These are phyloP conservation scores for Euphrasia arctica DNA, from an alignment of 305 asterid species.

Conservation along the genomic window DNA sequence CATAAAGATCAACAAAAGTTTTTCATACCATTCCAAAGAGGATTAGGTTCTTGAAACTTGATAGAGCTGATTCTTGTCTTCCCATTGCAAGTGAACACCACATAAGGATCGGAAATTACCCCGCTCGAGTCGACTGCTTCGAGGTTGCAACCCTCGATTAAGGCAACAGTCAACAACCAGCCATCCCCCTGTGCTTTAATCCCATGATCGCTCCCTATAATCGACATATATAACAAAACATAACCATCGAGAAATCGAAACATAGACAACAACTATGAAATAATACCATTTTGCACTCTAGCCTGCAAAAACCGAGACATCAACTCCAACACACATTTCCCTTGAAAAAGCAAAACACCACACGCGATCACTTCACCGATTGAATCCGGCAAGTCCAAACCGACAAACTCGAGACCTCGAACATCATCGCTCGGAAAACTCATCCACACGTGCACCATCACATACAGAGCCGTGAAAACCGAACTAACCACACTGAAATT, in stretches of 20 bases:
- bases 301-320: constrained; percentile 94
- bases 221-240: constrained; percentile 20
- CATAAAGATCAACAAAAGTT: too few relatives aligned
- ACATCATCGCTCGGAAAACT: constrained; percentile 61
- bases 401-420: constrained; percentile 95
- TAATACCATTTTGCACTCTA: constrained; percentile 68
- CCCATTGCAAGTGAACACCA: constrained; percentile 93
- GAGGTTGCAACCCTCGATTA: constrained; percentile 77
- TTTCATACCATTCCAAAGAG: constrained; percentile 81
- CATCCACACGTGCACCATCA: constrained; percentile 64
- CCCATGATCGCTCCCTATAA: constrained; percentile 86
- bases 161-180: constrained; percentile 94
- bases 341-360: constrained; percentile 83
- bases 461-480: constrained; percentile 55
- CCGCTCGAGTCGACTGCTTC: constrained; percentile 83
- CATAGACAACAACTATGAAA: neutral
- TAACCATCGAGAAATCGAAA: too few relatives aligned
- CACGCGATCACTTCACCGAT: constrained; percentile 80
- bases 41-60: constrained; percentile 79
- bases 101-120: constrained; percentile 82
- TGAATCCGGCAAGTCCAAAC: constrained; percentile 95
- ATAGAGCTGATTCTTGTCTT: constrained; percentile 86
- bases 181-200: constrained; percentile 91
- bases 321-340: constrained; percentile 69
- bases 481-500: constrained; percentile 74